Evolutionary conservation across 2,329 filamentous ascomycete species (phyloP), one percentile per base, ranked within the genome.

Genomic region (Lachnellula hyalina): DNA sequence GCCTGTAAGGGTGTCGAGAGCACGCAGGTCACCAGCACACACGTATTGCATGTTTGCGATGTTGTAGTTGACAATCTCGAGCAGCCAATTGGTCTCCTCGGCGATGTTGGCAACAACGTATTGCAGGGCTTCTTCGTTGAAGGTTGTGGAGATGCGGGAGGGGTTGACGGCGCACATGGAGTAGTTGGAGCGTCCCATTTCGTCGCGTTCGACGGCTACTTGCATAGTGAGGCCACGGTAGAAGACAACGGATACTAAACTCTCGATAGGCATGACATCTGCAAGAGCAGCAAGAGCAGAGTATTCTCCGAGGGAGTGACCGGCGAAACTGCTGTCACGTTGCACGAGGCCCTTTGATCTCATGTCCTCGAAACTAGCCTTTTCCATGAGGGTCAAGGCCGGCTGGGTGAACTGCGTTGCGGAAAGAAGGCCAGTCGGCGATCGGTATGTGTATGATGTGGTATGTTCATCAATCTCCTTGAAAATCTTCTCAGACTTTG

Each of bases 231-330:
- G 78, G 68, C 94, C 94, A 73, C 94, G 91, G 78, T 99, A 99
- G 82, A 99, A 99, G 53, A 99, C 95, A 47, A 99, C 94, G 0
- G 94, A 97, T 2, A 99, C 94, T 72, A 99, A 80, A 65, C 88
- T 94, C 79, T 99, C 94, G 68, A 99, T 99, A n/a, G 95, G 94
- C 90, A 99, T 96, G 70, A 99, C 94, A 69, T 99, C 93, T 11
- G 95, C 94, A 58, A 99, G 81, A 12, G 94, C 94, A 60, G 94
- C 94, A 60, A 99, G 85, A 9, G 94, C 94, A 60, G 92, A 96
- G 79, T 99, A 99, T 77, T 99, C 94, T 74, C 94, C 94, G 21
- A 99, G 84, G 0, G 95, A 99, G 78, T 99, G 94, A 63, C 94
- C 94, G 14, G 94, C 94, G 71, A 99, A 99, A 63, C 89, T 96